Evolutionary conservation across 2,329 filamentous ascomycete species (phyloP).

Genomic region (Ceratocystis cubensis): DNA sequence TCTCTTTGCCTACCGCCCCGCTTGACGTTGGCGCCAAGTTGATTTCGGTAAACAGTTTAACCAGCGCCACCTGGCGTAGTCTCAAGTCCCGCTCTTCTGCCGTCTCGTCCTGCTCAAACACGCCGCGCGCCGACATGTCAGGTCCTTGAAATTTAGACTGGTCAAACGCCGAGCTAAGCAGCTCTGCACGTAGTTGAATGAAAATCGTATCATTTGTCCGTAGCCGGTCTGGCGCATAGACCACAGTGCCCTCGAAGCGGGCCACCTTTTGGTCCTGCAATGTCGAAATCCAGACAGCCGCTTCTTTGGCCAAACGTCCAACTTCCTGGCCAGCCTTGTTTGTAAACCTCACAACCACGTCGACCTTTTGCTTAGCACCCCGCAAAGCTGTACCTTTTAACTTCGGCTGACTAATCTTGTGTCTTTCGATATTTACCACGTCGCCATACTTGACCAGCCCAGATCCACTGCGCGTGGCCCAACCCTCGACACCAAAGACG

Average conservation of each 20-base stretch:
- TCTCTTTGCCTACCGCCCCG: constrained; percentile 41
- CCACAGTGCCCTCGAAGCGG: constrained; percentile 72
- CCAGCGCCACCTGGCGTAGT: constrained; percentile 72
- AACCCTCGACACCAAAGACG: constrained; percentile 80
- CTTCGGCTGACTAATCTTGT: constrained; percentile 38
- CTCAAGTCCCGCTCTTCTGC: constrained; percentile 72
- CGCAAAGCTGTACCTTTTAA: constrained; percentile 31
- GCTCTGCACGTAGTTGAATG: constrained; percentile 66
- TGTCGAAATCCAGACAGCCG: constrained; percentile 81
- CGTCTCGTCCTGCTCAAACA: constrained; percentile 79
- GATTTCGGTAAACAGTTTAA: constrained; percentile 81
- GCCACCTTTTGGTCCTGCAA: constrained; percentile 84
- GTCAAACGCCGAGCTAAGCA: constrained; percentile 55
- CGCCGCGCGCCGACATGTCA: constrained; percentile 34
- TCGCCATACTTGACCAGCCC: constrained; percentile 71
- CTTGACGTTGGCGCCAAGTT: constrained; percentile 69
- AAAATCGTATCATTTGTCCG: constrained; percentile 92
- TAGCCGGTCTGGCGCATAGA: constrained; percentile 75
- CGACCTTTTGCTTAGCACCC: constrained; percentile 53
- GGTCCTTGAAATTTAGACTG: constrained; percentile 7
- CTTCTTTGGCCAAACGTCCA: constrained; percentile 74
- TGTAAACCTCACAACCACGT: constrained; percentile 86
- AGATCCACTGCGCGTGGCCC: constrained; percentile 75
- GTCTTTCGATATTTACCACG: constrained; percentile 70
- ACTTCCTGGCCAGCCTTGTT: constrained; percentile 68